Evolutionary conservation across 1,284 basidiomycete species (phyloP).

Genomic region (Irpex sp.): DNA sequence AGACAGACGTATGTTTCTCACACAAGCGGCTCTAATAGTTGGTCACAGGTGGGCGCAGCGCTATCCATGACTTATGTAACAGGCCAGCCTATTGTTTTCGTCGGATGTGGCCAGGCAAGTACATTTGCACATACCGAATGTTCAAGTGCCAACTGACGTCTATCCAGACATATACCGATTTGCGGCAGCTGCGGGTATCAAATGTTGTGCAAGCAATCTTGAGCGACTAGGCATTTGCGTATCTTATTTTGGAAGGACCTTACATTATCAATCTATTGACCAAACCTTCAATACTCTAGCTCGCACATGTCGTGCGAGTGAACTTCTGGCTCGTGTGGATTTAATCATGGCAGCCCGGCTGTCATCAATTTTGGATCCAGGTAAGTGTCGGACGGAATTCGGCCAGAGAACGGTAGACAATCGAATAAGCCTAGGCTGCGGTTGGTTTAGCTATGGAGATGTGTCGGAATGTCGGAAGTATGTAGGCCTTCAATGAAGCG

Average conservation of each 20-base stretch:
- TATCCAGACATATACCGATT: constrained; percentile 86
- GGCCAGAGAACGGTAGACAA: too few relatives aligned
- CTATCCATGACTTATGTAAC: constrained; percentile 98
- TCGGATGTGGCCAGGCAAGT: constrained; percentile 90
- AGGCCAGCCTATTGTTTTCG: constrained; percentile 94
- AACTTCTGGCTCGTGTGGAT: too few relatives aligned
- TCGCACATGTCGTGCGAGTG: too few relatives aligned
- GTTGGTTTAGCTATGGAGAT: too few relatives aligned
- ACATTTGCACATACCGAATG: background rate
- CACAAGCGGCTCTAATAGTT: background rate
- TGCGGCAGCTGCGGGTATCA: constrained; percentile 83
- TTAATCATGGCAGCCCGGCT: too few relatives aligned
- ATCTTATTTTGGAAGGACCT: background rate
- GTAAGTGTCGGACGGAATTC: too few relatives aligned
- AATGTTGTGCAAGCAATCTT: constrained; percentile 92
- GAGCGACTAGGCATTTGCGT: constrained; percentile 45
- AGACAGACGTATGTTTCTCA: constrained; percentile 8
- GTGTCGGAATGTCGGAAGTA: too few relatives aligned
- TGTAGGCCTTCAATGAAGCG: too few relatives aligned
- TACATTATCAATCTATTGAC: constrained; percentile 49
- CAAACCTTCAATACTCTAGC: too few relatives aligned
- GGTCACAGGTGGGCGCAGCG: constrained; percentile 83
- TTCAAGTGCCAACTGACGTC: background rate
- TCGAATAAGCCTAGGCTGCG: too few relatives aligned
- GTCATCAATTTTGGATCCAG: too few relatives aligned